phyloP scores from a whole-genome alignment of 345 rosid genomes.

The Hibiscus mutabilis region DNA sequence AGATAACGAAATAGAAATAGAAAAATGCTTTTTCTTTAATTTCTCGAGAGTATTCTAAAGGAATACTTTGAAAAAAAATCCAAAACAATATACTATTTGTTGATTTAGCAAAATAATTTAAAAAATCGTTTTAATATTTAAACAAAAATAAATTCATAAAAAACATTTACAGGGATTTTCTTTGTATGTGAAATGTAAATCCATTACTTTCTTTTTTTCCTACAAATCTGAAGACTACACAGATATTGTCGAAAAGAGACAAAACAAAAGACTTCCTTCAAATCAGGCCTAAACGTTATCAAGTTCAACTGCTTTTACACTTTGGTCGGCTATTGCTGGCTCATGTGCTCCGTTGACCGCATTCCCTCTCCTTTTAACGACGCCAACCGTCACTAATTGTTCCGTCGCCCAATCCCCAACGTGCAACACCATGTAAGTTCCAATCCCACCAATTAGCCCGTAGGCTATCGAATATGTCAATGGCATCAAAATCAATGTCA shows the following conservation, averaged over 20 bases:
- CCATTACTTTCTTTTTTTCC: neutral
- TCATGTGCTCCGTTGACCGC: constrained; percentile 18
- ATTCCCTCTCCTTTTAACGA: constrained; percentile 23
- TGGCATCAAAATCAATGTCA: constrained; percentile 80
- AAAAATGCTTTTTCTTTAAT: too few relatives aligned
- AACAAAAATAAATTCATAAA: neutral
- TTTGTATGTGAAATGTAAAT: neutral
- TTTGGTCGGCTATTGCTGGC: neutral
- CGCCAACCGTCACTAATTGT: constrained; percentile 35
- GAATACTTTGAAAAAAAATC: too few relatives aligned
- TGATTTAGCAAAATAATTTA: too few relatives aligned
- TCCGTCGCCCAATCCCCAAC: constrained; percentile 62
- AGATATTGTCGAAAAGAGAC: neutral
- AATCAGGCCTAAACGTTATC: constrained; percentile 21
- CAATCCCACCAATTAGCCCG: constrained; percentile 84
- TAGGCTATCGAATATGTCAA: constrained; percentile 87
- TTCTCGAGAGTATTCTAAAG: too few relatives aligned
- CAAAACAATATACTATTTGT: too few relatives aligned
- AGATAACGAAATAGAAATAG: too few relatives aligned
- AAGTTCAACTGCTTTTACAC: constrained; percentile 31
- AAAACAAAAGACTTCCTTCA: neutral
- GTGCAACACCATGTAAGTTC: constrained; percentile 62
- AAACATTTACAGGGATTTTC: neutral
- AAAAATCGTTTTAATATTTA: too few relatives aligned
- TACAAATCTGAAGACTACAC: neutral